A percentile compares a stretch with the other conserved stretches of the same genome.
Evolutionary conservation across 148 eudicot species (phyloP).

Genomic region (Nyssa sinensis): DNA sequence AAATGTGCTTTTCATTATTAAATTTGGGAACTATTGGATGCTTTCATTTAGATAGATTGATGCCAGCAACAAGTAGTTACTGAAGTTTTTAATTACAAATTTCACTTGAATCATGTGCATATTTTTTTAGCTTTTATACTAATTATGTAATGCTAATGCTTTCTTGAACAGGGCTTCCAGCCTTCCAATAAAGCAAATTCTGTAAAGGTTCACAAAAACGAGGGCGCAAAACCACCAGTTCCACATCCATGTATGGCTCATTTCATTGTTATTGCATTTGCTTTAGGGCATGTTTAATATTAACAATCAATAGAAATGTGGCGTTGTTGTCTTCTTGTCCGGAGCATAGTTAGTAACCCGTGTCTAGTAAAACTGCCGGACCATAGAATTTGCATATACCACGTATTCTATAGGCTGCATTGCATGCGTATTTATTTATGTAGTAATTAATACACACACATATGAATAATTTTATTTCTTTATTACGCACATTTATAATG

Average conservation of each 20-base stretch:
- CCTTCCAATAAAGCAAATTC: slow-evolving; percentile 29
- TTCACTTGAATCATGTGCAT: slow-evolving; percentile 5
- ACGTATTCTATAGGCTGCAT: too few relatives aligned
- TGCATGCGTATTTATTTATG: too few relatives aligned
- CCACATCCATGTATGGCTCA: slow-evolving; percentile 43
- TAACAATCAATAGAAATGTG: too few relatives aligned
- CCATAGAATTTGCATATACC: too few relatives aligned
- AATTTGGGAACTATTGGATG: neutral
- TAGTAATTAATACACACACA: too few relatives aligned
- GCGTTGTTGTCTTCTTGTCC: too few relatives aligned
- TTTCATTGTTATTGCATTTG: slow-evolving; percentile 8
- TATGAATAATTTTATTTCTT: too few relatives aligned
- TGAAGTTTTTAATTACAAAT: neutral
- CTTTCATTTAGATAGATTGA: neutral
- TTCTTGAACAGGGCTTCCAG: slow-evolving; percentile 43
- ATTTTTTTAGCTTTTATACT: neutral
- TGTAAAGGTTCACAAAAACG: slow-evolving; percentile 24
- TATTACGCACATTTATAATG: too few relatives aligned
- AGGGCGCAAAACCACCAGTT: slow-evolving; percentile 19
- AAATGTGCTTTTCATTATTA: neutral
- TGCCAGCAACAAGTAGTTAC: neutral
- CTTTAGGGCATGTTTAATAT: neutral
- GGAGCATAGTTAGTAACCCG: too few relatives aligned
- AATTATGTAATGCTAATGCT: slow-evolving; percentile 3
- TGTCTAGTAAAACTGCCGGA: too few relatives aligned